These are phyloP conservation scores for Clitocybe nebularis DNA, from an alignment of 1,284 basidiomycete species.

Conservation along the genomic window DNA sequence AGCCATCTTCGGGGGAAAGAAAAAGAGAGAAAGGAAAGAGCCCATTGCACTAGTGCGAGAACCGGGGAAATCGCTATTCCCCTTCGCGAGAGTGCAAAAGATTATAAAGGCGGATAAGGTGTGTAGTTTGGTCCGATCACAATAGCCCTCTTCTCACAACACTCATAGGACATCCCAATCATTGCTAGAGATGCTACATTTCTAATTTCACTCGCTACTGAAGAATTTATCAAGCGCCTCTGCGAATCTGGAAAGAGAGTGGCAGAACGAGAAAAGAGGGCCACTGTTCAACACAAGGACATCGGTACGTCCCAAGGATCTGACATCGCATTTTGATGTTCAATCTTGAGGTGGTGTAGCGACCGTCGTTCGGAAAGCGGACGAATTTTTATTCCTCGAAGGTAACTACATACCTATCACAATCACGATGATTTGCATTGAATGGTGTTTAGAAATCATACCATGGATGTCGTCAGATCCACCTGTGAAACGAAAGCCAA, in stretches of 20 bases:
- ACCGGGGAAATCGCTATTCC: slow-evolving; percentile 63
- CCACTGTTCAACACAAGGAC: slow-evolving; percentile 68
- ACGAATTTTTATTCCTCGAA: slow-evolving; percentile 74
- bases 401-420: slow-evolving; percentile 27
- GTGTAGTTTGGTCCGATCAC: slow-evolving; percentile 9
- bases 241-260: slow-evolving; percentile 55
- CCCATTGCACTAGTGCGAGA: slow-evolving; percentile 35
- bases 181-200: slow-evolving; percentile 71
- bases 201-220: slow-evolving; percentile 71
- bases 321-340: background rate
- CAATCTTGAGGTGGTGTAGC: slow-evolving; percentile 25
- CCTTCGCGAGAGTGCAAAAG: slow-evolving; percentile 70
- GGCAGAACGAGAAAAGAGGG: slow-evolving; percentile 59
- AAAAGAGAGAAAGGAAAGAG: slow-evolving; percentile 28
- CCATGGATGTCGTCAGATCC: slow-evolving; percentile 42
- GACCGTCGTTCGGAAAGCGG: slow-evolving; percentile 55
- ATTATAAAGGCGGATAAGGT: slow-evolving; percentile 80
- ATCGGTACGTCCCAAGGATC: slow-evolving; percentile 53
- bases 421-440: background rate
- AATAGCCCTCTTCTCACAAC: background rate
- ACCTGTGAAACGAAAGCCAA: slow-evolving; percentile 39
- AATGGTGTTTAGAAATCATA: slow-evolving; percentile 54
- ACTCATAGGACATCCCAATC: slow-evolving; percentile 62
- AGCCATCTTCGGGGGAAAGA: slow-evolving; percentile 15
- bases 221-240: slow-evolving; percentile 71